phyloP scores from a whole-genome alignment of 345 rosid genomes.

The Stellera chamaejasme region DNA sequence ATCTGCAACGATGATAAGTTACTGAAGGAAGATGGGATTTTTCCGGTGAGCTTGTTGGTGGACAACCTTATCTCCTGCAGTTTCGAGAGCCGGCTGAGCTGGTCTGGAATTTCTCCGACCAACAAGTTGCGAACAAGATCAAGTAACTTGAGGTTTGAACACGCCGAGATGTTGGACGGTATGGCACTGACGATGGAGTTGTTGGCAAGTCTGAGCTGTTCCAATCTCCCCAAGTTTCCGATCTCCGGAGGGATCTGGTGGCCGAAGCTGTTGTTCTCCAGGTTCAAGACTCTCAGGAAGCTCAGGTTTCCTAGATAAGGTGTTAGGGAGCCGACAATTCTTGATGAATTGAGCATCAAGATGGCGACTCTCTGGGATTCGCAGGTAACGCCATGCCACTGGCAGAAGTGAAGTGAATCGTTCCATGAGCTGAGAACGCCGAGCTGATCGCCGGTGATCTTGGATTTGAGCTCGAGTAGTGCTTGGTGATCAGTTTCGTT shows the following conservation, averaged over 20 bases:
- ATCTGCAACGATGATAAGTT: constrained; percentile 6
- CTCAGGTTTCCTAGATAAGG: constrained; percentile 13
- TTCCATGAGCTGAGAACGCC: constrained; percentile 4
- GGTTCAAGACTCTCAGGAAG: constrained; percentile 1
- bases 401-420: not conserved
- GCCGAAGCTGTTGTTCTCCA: constrained; percentile 10
- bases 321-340: constrained; percentile 6
- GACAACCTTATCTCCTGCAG: constrained; percentile 1
- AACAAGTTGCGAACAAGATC: constrained; percentile 4
- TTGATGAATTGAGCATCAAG: constrained; percentile 3
- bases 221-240: not conserved
- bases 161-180: constrained; percentile 2
- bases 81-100: constrained; percentile 5
- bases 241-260: not conserved
- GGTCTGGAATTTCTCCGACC: constrained; percentile 3
- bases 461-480: constrained; percentile 5
- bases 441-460: constrained; percentile 4
- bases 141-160: not conserved
- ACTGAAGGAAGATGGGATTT: constrained; percentile 9
- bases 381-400: constrained; percentile 9
- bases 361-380: constrained; percentile 6
- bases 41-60: constrained; percentile 4
- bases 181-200: constrained; percentile 2
- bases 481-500: constrained; percentile 12
- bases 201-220: constrained; percentile 1